Base-by-base conservation (phyloP, 768 basidiomycete species). In the Harrya chromipes region DNA sequence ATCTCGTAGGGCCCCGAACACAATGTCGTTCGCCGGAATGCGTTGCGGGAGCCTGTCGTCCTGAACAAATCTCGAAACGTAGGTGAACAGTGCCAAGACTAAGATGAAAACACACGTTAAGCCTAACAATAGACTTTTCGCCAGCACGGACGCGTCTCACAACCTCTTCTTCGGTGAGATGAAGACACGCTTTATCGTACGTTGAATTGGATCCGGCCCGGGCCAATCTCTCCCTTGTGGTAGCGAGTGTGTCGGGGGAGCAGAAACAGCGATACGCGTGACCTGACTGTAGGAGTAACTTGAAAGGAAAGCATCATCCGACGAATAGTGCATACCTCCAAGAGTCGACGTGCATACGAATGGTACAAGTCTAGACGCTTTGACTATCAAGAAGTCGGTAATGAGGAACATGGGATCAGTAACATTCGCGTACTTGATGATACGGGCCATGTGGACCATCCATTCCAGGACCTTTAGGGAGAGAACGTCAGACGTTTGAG, bases 211-310 rank as follows among this genome's bases (percentile, higher is more conserved):
- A 84, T n/a, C 94, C 87, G 0, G 81, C 65, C 4, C 85, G 77
- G 2, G 84, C 84, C 9, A 94, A 72, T 43, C 75, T 78, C 59
- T 85, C 83, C 27, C 89, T 82, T 16, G 83, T 88, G 11, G 75
- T 73, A 0, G 80, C 65, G 4, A 98, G 76, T 40, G 80, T 79
- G 53, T 88, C 84, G 0, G 82, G 74, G 2, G 87, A 80, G 68
- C 95, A 97, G 74, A 98, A 47, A 17, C 97, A 98, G 17, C 90
- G 85, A 65, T 99, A 99, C 7, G 94, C 95, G 50, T 88, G 82
- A 4, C 87, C 91, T 37, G 81, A 78, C 94, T 97, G 54, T 26
- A 11, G 24, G 37, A 46, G 20, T 36, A 41, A 21, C 20, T 45
- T 23, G 38, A 26, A 26, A 4, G 24, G 31, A 16, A 26, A 12